Percentiles rank a stretch among this genome's conserved stretches.
Evolutionary conservation across 2,329 filamentous ascomycete genomes (phyloP).

Genomic region (Emericellopsis cladophorae): DNA sequence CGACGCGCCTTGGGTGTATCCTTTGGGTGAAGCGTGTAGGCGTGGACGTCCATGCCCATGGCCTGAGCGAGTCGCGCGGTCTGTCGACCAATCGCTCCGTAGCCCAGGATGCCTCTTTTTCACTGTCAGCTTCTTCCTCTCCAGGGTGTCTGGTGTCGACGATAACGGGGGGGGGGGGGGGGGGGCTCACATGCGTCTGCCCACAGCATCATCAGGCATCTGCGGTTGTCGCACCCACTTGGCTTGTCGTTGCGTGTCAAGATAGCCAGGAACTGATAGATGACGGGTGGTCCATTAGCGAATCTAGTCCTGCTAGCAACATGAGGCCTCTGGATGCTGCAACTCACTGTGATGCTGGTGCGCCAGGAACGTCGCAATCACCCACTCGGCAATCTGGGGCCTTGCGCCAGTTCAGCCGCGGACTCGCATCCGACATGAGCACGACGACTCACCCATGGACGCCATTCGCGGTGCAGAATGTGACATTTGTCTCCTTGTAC

Average conservation of each 20-base stretch:
- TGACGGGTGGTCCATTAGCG: not conserved
- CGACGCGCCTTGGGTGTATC: constrained; percentile 49
- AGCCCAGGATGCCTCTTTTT: constrained; percentile 36
- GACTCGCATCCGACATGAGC: not conserved
- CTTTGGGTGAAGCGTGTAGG: constrained; percentile 62
- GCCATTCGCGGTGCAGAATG: constrained; percentile 42
- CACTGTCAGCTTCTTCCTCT: not conserved
- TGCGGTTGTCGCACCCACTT: constrained; percentile 19
- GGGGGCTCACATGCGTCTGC: constrained; percentile 29
- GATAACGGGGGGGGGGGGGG: no score
- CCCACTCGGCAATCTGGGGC: constrained; percentile 33
- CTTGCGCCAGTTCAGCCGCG: constrained; percentile 12
- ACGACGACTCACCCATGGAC: constrained; percentile 35
- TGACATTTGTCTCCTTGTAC: constrained; percentile 34
- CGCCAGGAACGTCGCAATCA: constrained; percentile 9
- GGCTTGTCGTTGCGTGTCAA: not conserved
- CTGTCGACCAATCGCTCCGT: constrained; percentile 41
- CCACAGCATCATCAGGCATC: constrained; percentile 23
- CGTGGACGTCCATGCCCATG: constrained; percentile 60
- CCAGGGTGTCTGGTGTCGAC: not conserved
- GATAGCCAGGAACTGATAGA: not conserved
- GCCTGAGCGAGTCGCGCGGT: constrained; percentile 44
- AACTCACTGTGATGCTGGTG: not conserved
- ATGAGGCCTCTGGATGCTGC: not conserved
- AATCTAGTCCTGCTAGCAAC: no score